Evolutionary conservation across 768 basidiomycete genomes (phyloP).

Genomic region (Russula sp.): DNA sequence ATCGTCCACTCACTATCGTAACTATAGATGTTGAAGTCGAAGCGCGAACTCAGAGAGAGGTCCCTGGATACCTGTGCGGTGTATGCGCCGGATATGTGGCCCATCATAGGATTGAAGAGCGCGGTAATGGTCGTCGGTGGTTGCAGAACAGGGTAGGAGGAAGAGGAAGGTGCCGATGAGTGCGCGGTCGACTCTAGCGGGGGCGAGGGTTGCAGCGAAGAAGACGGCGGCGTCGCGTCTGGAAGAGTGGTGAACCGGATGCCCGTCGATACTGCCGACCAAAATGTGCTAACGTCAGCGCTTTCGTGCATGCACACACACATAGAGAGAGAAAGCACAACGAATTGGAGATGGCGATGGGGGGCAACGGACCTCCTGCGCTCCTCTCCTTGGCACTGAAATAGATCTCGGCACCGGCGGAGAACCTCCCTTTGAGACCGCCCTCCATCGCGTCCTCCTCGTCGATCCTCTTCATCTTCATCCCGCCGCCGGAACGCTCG

Average conservation of each 20-base stretch:
- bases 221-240: conserved; percentile 58
- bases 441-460: conserved; percentile 92
- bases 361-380: conserved; percentile 59
- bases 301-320: neutral
- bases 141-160: conserved; percentile 42
- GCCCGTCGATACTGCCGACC: conserved; percentile 73
- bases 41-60: conserved; percentile 80
- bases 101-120: conserved; percentile 93
- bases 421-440: conserved; percentile 84
- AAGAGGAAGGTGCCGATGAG: conserved; percentile 31
- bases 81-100: conserved; percentile 88
- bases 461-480: conserved; percentile 70
- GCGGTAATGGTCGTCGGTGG: conserved; percentile 94
- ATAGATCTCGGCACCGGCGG: conserved; percentile 90
- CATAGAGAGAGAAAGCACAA: too few species aligned
- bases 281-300: neutral
- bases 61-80: conserved; percentile 82
- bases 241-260: conserved; percentile 92
- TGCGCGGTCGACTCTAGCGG: conserved; percentile 31
- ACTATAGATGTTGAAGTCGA: conserved; percentile 95
- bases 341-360: neutral
- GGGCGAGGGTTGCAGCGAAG: conserved; percentile 44
- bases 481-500: conserved; percentile 27
- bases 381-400: conserved; percentile 90
- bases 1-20: conserved; percentile 96